Conservation (phyloP, 768 basidiomycete species). For the Candolleomyces eurysporus region DNA sequence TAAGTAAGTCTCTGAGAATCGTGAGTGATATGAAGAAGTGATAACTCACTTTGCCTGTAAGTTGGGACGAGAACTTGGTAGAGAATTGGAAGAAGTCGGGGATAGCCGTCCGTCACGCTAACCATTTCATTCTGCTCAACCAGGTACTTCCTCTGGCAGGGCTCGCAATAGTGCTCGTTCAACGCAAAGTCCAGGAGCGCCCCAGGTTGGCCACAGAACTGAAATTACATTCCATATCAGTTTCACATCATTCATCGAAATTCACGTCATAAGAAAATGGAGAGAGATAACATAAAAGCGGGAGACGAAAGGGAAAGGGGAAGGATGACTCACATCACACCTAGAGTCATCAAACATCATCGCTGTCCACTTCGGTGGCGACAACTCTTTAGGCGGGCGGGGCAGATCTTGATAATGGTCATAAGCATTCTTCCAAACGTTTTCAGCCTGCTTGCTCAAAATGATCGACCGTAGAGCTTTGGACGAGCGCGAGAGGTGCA, state of each 20-base stretch:
- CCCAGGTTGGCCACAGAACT: conserved; percentile 8
- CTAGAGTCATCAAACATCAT: conserved; percentile 6
- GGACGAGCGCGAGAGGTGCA: conserved; percentile 5
- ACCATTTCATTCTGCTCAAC: neutral
- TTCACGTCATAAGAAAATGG: too few species aligned
- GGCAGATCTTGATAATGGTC: neutral
- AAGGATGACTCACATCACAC: conserved; percentile 7
- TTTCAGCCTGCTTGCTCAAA: neutral
- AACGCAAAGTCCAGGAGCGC: conserved; percentile 8
- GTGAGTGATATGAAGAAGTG: neutral
- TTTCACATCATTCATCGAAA: too few species aligned
- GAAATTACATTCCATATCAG: neutral
- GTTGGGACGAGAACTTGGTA: conserved; percentile 2
- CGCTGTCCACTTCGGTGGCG: neutral
- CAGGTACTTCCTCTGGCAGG: neutral
- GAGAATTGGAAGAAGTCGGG: neutral
- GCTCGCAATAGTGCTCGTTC: conserved; percentile 8
- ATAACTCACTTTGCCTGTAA: conserved; percentile 5
- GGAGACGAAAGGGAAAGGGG: too few species aligned
- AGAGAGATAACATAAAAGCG: too few species aligned
- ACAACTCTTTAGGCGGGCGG: neutral
- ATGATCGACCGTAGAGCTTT: neutral
- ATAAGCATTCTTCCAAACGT: conserved; percentile 2
- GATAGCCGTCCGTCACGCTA: neutral
- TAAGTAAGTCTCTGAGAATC: neutral